phyloP scores from a whole-genome alignment of 2,329 filamentous ascomycete genomes.

The Aspergillus fijiensis region DNA sequence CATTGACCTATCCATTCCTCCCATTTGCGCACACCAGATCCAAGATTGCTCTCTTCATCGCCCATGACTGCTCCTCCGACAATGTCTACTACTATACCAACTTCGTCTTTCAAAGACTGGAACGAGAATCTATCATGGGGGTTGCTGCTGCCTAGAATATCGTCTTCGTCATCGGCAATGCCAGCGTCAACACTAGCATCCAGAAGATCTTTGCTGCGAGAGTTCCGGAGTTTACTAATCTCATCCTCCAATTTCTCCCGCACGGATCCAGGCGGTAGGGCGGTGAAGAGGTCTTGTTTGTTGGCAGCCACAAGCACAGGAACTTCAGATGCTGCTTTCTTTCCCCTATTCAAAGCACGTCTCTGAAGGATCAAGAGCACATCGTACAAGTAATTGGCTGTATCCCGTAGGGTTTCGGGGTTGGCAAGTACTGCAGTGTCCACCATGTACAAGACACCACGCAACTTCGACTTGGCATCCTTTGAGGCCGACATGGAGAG shows the following conservation, averaged over 20 bases:
- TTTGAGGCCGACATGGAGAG: slow-evolving; percentile 33
- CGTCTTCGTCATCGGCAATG: slow-evolving; percentile 66
- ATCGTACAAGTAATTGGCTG: slow-evolving; percentile 85
- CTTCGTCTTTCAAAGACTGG: slow-evolving; percentile 72
- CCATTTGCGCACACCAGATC: slow-evolving; percentile 76
- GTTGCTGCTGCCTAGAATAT: slow-evolving; percentile 80
- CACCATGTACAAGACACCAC: slow-evolving; percentile 81
- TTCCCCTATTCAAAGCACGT: slow-evolving; percentile 56
- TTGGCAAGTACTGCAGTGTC: slow-evolving; percentile 69
- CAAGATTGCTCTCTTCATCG: slow-evolving; percentile 54
- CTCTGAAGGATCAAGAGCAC: slow-evolving; percentile 80
- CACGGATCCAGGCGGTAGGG: slow-evolving; percentile 75
- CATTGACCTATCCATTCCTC: slow-evolving; percentile 85
- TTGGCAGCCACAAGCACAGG: slow-evolving; percentile 86
- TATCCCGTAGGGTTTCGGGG: slow-evolving; percentile 59
- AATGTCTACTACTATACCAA: slow-evolving; percentile 75
- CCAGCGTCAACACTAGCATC: slow-evolving; percentile 69
- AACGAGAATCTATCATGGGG: slow-evolving; percentile 78
- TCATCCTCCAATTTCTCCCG: slow-evolving; percentile 75
- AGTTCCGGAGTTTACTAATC: slow-evolving; percentile 72
- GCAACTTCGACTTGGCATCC: slow-evolving; percentile 48
- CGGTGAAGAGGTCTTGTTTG: slow-evolving; percentile 94
- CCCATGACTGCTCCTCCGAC: slow-evolving; percentile 66
- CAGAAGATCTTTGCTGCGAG: slow-evolving; percentile 75
- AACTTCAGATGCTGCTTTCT: slow-evolving; percentile 60